These are phyloP conservation scores for Rhodotorula sp. DNA, from an alignment of 1,284 basidiomycete genomes.

Conservation along the genomic window DNA sequence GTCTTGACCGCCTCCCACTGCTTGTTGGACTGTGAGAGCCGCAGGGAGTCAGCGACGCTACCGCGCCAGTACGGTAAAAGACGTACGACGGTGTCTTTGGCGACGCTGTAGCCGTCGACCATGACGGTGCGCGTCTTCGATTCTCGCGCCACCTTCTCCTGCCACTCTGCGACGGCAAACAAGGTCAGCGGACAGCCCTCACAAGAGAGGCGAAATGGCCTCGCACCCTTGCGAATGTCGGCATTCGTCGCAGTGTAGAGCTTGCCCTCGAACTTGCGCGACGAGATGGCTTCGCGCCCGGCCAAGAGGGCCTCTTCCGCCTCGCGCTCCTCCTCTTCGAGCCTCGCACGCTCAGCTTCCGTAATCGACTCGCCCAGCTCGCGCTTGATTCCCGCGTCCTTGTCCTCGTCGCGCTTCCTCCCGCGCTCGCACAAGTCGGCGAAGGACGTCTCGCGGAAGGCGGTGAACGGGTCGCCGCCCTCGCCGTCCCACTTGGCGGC, in stretches of 20 bases:
- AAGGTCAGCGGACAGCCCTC: neutral
- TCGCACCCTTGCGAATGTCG: constrained; percentile 28
- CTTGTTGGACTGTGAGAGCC: constrained; percentile 6
- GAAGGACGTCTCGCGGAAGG: constrained; percentile 38
- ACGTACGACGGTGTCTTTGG: constrained; percentile 30
- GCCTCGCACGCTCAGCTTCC: constrained; percentile 46
- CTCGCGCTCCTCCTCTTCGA: constrained; percentile 54
- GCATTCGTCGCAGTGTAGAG: constrained; percentile 55
- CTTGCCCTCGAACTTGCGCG: constrained; percentile 58
- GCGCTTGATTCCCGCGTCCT: constrained; percentile 31
- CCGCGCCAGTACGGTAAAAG: too few species aligned
- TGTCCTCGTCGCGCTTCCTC: constrained; percentile 29
- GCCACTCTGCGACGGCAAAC: constrained; percentile 51
- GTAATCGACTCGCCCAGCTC: constrained; percentile 28
- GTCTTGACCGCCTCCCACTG: constrained; percentile 43
- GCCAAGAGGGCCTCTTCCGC: constrained; percentile 60
- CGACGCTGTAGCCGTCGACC: constrained; percentile 55
- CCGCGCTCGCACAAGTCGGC: constrained; percentile 35
- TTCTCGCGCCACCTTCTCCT: constrained; percentile 47
- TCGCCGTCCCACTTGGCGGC: constrained; percentile 12
- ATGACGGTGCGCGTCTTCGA: constrained; percentile 49
- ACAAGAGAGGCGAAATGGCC: neutral
- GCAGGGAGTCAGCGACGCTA: neutral
- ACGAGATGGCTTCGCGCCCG: constrained; percentile 62
- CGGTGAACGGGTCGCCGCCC: constrained; percentile 28